Percentiles rank a stretch among this genome's conserved stretches.
Conservation (phyloP, 192 early-diverging fungal genomes). For the Entomortierella beljakovae region DNA sequence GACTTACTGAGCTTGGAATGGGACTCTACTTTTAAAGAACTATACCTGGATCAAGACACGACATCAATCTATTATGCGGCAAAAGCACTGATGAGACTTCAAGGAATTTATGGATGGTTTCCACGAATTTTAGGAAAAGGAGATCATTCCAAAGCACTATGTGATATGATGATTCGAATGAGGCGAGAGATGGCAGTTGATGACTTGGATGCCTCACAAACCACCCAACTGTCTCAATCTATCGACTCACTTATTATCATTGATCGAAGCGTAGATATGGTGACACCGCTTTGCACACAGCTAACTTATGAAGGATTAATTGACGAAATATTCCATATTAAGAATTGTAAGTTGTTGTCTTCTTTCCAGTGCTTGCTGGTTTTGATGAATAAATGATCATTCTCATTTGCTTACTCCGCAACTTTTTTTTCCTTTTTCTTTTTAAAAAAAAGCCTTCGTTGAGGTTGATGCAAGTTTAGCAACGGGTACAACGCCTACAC, state of each 20-base stretch:
- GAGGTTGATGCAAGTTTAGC: conserved; percentile 78
- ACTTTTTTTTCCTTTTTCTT: neutral
- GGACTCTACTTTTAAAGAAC: conserved; percentile 82
- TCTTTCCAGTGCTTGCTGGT: neutral
- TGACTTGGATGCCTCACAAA: conserved; percentile 59
- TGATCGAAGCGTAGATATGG: conserved; percentile 89
- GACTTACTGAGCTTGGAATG: conserved; percentile 93
- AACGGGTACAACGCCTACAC: conserved; percentile 42
- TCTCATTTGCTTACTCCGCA: neutral
- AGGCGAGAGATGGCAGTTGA: conserved; percentile 78
- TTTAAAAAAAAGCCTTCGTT: conserved; percentile 68
- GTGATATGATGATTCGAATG: conserved; percentile 87
- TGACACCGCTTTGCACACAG: conserved; percentile 94
- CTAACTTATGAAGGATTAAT: conserved; percentile 97
- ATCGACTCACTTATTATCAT: conserved; percentile 91
- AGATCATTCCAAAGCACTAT: conserved; percentile 79
- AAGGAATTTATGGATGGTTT: conserved; percentile 88
- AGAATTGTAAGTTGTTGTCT: conserved; percentile 63
- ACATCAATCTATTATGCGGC: conserved; percentile 79
- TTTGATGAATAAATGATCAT: neutral
- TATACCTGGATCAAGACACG: conserved; percentile 86
- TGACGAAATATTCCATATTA: conserved; percentile 92
- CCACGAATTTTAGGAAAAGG: conserved; percentile 95
- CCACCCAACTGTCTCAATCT: conserved; percentile 68
- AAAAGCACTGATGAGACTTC: conserved; percentile 90